A percentile compares a stretch with the other conserved stretches of the same genome.
Evolutionary conservation across 768 basidiomycete genomes (phyloP).

Genomic region (Candolleomyces eurysporus): DNA sequence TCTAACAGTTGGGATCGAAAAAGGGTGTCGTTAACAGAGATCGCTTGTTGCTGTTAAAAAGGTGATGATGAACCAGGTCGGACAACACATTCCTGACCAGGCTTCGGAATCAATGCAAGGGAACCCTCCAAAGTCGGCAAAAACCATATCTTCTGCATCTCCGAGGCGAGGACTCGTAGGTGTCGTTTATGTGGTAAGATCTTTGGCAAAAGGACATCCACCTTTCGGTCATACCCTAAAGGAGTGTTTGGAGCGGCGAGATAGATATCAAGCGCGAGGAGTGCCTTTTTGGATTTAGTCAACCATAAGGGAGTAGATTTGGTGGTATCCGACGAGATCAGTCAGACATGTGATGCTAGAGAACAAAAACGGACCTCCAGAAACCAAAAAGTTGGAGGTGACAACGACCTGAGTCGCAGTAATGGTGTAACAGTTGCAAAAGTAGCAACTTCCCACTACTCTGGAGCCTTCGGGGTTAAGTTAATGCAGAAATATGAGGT

Average conservation of each 20-base stretch:
- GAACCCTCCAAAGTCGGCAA: no score
- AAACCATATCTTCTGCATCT: no score
- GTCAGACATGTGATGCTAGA: background rate
- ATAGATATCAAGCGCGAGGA: no score
- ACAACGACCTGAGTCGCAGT: constrained; percentile 21
- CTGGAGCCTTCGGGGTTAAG: background rate
- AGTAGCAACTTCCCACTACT: background rate
- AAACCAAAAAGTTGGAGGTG: constrained; percentile 28
- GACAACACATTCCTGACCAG: background rate
- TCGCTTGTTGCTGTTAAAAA: background rate
- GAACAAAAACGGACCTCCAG: constrained; percentile 33
- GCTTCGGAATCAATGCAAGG: background rate
- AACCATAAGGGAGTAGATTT: constrained; percentile 9
- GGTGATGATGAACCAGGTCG: background rate
- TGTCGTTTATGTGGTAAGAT: no score
- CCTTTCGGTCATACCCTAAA: background rate
- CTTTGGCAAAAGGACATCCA: background rate
- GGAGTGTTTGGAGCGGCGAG: constrained; percentile 4
- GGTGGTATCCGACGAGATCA: background rate
- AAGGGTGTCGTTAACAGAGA: no score
- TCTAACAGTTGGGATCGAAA: no score
- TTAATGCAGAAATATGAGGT: background rate
- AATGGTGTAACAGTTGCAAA: background rate
- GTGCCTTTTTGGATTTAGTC: constrained; percentile 3
- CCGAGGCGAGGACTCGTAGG: no score